Conservation (phyloP, 331 rosid species). For the Rosa hybrid region DNA sequence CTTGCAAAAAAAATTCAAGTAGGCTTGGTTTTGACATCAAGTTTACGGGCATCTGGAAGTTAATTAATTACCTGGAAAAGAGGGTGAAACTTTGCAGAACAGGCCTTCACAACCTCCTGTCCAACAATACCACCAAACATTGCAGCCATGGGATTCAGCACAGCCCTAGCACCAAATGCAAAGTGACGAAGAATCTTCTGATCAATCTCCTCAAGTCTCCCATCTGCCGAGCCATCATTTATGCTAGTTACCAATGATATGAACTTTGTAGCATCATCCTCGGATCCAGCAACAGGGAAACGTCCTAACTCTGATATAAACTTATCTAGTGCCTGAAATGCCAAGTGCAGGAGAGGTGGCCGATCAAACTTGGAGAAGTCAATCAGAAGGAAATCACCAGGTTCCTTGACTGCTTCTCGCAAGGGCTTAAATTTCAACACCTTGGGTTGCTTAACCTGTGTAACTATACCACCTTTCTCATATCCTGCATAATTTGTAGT, state of each 20-base stretch:
- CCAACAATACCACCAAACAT: constrained; percentile 38
- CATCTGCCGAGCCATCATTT: constrained; percentile 24
- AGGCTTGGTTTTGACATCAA: neutral
- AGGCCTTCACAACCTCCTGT: constrained; percentile 32
- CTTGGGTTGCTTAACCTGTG: constrained; percentile 34
- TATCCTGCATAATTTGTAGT: constrained; percentile 20
- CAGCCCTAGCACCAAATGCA: constrained; percentile 36
- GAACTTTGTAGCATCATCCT: constrained; percentile 25
- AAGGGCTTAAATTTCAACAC: constrained; percentile 29
- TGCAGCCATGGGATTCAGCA: constrained; percentile 34
- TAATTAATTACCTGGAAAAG: constrained; percentile 25
- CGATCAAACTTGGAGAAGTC: constrained; percentile 36
- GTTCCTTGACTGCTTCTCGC: constrained; percentile 28
- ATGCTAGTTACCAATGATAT: constrained; percentile 17
- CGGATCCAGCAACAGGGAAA: constrained; percentile 27
- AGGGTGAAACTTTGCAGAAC: constrained; percentile 32
- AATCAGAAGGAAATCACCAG: constrained; percentile 31
- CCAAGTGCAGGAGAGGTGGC: constrained; percentile 32
- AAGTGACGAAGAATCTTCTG: constrained; percentile 21
- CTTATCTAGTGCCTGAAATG: constrained; percentile 33
- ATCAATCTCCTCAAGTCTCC: constrained; percentile 26
- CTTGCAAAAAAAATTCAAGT: neutral
- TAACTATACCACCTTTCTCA: constrained; percentile 29
- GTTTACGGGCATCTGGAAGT: neutral
- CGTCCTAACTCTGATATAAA: constrained; percentile 24